Conservation (phyloP, 208 protist species). For the Acanthamoeba royreba region DNA sequence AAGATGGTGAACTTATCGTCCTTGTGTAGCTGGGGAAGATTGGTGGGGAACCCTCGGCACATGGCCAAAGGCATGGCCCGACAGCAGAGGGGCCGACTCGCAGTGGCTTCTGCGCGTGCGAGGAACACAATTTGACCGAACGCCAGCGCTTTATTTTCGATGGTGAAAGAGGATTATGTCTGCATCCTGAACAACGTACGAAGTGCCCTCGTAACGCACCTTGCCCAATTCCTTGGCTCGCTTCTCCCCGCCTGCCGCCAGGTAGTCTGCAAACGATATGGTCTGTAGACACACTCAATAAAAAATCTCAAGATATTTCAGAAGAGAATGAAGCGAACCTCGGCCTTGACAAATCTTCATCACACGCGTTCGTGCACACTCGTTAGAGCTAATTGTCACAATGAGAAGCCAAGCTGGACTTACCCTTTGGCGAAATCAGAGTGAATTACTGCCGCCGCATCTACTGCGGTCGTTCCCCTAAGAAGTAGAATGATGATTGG, state of each 20-base stretch:
- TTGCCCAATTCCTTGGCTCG: not conserved
- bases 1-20: too few relatives aligned
- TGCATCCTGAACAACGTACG: not conserved
- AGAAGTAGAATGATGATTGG: too few relatives aligned
- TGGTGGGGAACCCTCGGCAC: not conserved
- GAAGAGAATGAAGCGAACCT: too few relatives aligned
- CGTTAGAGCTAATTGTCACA: too few relatives aligned
- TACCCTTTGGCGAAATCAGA: not conserved
- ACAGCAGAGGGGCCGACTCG: not conserved
- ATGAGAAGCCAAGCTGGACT: too few relatives aligned
- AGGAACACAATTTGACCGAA: not conserved
- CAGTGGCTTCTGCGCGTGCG: not conserved
- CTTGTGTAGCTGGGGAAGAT: not conserved
- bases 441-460: not conserved
- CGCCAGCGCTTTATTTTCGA: not conserved
- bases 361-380: too few relatives aligned
- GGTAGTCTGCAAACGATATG: not conserved
- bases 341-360: not conserved
- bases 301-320: not conserved
- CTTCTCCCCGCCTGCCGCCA: not conserved
- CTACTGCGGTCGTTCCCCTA: not conserved
- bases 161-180: not conserved
- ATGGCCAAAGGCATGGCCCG: not conserved
- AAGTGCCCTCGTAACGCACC: not conserved
- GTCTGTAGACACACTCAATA: not conserved